Evolutionary conservation across 805 yeast species (phyloP), one percentile per base, ranked within the genome.

Genomic region (Geotrichum ghanense): DNA sequence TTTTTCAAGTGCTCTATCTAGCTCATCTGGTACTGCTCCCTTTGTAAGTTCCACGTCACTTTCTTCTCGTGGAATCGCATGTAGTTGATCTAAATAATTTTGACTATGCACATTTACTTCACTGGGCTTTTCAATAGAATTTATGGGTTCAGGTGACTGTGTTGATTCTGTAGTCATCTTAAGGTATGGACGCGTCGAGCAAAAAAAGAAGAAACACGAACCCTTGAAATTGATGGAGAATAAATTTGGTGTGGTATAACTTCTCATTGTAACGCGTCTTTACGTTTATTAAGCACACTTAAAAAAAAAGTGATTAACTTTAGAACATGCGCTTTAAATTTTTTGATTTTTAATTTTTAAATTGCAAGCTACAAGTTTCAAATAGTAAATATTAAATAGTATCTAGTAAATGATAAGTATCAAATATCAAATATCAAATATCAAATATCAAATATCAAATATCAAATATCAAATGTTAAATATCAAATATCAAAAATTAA

Each of bases 101-200:
- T 31, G 37, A 31, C 37, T 31, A 19, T 31, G 37, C 17, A 31
- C 37, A 31, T 31, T 31, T 31, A 31, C 37, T 31, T 31, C 37
- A n/a, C 16, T 16, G 16, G 37, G 37, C 16, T 31, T 31, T 5
- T 16, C 37, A 12, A 31, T 31, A 6, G 37, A n/a, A 5, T 31
- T 31, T 16, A 31, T 31, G 37, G 16, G 12, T 6, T 19, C 37
- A 16, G 12, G 37, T n/a, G 37, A 31, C 19, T 6, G 12, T 6
- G 37, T n/a, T 6, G 37, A 31, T 16, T 31, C 37, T 9, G 37
- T n/a, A 31, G 37, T 31, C 37, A 31, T 31, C 12, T 24, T 24
- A 7, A 24, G 12, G 12, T 24, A 24, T 24, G 12, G 12, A 24
- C 27, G 27, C 27, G 27, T 24, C 27, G 12, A 7, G 27, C 7